Evolutionary conservation across 108 stramenopile species (phyloP), one percentile per base, ranked within the genome.

Genomic region (Cyclotella sp.): DNA sequence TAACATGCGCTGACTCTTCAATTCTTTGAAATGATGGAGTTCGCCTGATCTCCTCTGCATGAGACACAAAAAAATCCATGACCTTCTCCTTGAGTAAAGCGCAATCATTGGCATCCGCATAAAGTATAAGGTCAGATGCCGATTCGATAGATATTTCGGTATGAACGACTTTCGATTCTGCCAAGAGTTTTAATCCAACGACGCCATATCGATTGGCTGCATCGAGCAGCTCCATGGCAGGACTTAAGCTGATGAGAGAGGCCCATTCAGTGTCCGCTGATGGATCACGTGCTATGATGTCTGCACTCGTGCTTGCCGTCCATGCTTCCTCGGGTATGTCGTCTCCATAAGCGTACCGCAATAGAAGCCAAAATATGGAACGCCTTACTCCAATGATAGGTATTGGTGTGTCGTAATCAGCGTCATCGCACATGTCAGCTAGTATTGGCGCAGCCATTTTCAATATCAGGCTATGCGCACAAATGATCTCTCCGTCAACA

Each of bases 31-130:
- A 79, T 10, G 52, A 52, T 1, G 55, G 49, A 0, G 63, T 44
- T 30, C 58, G 0, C 10, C 52, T 46, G 28, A 82, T 65, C 30
- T 63, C 74, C 34, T 55, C 44, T n/a, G 75, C 62, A 62, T 82
- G 16, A 0, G 19, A 28, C 5, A 70, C 61, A 40, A 71, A 82
- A 44, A 18, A 82, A 26, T 76, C 69, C 24, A 82, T 59, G 0
- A 53, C 75, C n/a, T 57, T 54, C 45, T 82, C 81, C 27, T 71
- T 76, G 7, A 82, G 60, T 8, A 81, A 14, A 42, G 79, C 74
- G 55, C 73, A 76, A 73, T 69, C 42, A 13, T 45, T 81, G 6
- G 75, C 68, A 61, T 82, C 81, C 8, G 81, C 81, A 46, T 65
- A 82, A 0, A 71, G 54, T 42, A 76, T 39, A 18, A 76, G 44